Percentiles rank a stretch among this genome's conserved stretches.
Evolutionary conservation across 176 grass and related monocot species (phyloP).

Genomic region (Rhynchospora breviuscula): DNA sequence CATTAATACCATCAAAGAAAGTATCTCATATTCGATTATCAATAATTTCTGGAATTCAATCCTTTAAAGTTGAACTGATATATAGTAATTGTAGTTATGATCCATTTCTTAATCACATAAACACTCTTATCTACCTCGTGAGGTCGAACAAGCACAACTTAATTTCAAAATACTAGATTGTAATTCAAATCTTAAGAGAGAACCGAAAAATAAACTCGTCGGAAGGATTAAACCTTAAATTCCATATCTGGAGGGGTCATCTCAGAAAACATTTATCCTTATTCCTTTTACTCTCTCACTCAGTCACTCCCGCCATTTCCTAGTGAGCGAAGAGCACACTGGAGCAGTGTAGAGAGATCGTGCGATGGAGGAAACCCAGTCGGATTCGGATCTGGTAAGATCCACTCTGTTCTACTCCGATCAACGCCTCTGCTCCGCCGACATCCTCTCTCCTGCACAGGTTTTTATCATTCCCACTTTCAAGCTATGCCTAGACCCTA

Average conservation of each 20-base stretch:
- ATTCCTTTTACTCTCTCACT: neutral
- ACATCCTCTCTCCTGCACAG: conserved; percentile 63
- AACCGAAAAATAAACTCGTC: neutral
- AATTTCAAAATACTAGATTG: too few species aligned
- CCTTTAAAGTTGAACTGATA: too few species aligned
- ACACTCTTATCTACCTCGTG: too few species aligned
- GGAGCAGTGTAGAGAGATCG: neutral
- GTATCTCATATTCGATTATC: too few species aligned
- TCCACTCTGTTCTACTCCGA: conserved; percentile 76
- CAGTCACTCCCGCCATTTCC: conserved; percentile 1
- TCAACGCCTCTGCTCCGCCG: conserved; percentile 79
- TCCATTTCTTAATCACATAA: too few species aligned
- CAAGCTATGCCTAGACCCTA: neutral
- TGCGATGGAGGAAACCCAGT: neutral
- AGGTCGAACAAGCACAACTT: too few species aligned
- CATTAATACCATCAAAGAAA: too few species aligned
- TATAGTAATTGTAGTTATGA: too few species aligned
- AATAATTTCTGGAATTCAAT: too few species aligned
- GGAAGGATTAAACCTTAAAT: neutral
- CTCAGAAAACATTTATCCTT: neutral
- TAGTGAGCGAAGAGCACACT: neutral
- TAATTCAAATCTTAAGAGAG: neutral
- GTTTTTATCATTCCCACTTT: neutral
- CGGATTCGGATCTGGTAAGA: conserved; percentile 40
- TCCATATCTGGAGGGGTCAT: neutral